phyloP scores from a whole-genome alignment of 306 rosid genomes.

The Quercus gilva region DNA sequence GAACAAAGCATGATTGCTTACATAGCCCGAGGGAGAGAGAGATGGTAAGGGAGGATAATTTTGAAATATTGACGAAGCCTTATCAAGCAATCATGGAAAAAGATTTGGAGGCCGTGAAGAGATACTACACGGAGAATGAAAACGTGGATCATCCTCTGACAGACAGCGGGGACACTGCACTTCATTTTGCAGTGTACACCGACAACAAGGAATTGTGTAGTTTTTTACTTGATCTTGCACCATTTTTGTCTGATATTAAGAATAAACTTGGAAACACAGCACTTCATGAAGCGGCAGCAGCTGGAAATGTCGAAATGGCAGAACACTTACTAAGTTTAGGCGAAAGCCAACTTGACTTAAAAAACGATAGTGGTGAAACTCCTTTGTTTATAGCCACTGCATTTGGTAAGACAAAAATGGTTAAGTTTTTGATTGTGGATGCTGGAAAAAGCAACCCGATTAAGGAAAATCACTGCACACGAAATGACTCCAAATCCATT shows the following conservation, averaged over 20 bases:
- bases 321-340: not conserved
- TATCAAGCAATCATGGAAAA: not conserved
- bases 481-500: not conserved
- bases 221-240: no score
- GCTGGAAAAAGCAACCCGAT: not conserved
- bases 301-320: not conserved
- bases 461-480: not conserved
- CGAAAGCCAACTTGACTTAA: not conserved
- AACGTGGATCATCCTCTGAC: not conserved
- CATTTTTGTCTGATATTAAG: no score
- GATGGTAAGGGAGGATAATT: no score
- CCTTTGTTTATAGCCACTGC: conserved; percentile 25
- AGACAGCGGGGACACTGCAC: conserved; percentile 1
- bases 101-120: not conserved
- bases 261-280: not conserved
- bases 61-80: not conserved
- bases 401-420: not conserved
- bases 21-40: no score
- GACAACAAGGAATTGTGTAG: not conserved
- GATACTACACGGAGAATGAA: not conserved
- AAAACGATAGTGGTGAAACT: conserved; percentile 12
- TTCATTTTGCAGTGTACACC: conserved; percentile 16
- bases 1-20: no score
- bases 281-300: conserved; percentile 19
- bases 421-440: not conserved